These are phyloP conservation scores for Cylindrotheca fusiformis DNA, from an alignment of 108 stramenopile species.

Conservation along the genomic window DNA sequence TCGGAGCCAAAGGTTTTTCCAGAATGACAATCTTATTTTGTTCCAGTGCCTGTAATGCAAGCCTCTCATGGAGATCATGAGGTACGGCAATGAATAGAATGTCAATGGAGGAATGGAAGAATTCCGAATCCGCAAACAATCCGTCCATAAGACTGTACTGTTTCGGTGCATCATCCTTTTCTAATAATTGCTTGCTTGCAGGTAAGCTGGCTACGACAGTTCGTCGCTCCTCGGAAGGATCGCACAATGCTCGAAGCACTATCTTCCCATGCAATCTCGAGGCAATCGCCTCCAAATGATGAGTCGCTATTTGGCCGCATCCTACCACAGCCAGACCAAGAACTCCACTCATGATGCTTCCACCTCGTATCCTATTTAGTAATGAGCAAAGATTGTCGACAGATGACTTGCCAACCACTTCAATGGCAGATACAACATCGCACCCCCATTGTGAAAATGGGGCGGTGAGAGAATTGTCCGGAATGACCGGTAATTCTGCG, in stretches of 20 bases:
- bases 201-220: constrained; percentile 6
- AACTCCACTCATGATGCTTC: neutral
- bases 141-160: neutral
- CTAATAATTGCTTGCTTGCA: neutral
- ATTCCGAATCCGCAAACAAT: constrained; percentile 1
- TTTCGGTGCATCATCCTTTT: constrained; percentile 1
- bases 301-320: constrained; percentile 42
- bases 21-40: constrained; percentile 18
- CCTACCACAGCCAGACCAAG: constrained; percentile 27
- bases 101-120: neutral
- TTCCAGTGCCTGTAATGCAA: constrained; percentile 22
- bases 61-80: constrained; percentile 31
- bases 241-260: constrained; percentile 19
- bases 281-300: constrained; percentile 26
- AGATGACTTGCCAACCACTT: no score
- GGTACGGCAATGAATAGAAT: constrained; percentile 37
- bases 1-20: constrained; percentile 39
- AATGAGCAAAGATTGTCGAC: no score
- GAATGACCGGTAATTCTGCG: no score
- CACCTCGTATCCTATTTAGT: neutral
- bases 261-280: neutral
- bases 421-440: no score
- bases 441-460: no score
- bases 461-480: no score
- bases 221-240: constrained; percentile 31